A percentile compares a stretch with the other conserved stretches of the same genome.
Evolutionary conservation across 169 alveolate genomes (phyloP).

Genomic region (Plasmodium falciparum): DNA sequence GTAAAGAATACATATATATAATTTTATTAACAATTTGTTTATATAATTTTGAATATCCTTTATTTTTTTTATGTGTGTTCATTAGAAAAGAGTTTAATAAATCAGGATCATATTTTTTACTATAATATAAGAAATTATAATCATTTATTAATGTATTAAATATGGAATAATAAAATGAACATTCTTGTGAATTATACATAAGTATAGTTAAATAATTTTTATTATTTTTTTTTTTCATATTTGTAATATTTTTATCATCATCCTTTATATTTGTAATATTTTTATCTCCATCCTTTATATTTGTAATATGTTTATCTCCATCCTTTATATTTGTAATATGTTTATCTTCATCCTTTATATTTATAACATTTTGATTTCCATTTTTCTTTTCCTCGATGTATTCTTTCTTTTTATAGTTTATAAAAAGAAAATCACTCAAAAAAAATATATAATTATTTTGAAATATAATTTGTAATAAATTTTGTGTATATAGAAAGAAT

Average conservation of each 20-base stretch:
- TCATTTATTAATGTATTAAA: slow-evolving; percentile 33
- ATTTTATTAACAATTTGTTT: slow-evolving; percentile 36
- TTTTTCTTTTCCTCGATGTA: background rate
- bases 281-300: too few species aligned
- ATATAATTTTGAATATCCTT: slow-evolving; percentile 13
- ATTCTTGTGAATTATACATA: background rate
- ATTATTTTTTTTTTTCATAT: too few species aligned
- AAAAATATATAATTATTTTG: slow-evolving; percentile 62
- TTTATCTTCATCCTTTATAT: too few species aligned
- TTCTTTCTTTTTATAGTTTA: slow-evolving; percentile 60
- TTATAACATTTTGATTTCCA: too few species aligned
- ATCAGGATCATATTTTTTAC: background rate
- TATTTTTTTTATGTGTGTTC: background rate
- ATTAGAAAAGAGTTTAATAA: too few species aligned
- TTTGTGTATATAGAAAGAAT: slow-evolving; percentile 22
- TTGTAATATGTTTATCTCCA: too few species aligned
- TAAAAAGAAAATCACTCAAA: slow-evolving; percentile 54
- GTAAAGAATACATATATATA: slow-evolving; percentile 15
- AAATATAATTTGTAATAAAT: slow-evolving; percentile 32
- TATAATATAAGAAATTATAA: slow-evolving; percentile 19
- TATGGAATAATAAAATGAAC: slow-evolving; percentile 24
- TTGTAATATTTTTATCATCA: too few species aligned
- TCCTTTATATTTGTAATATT: too few species aligned
- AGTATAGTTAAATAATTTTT: background rate
- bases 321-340: too few species aligned